A percentile compares a stretch with the other conserved stretches of the same genome.
Conservation (phyloP, 345 rosid genomes). For the Linum trigynum region DNA sequence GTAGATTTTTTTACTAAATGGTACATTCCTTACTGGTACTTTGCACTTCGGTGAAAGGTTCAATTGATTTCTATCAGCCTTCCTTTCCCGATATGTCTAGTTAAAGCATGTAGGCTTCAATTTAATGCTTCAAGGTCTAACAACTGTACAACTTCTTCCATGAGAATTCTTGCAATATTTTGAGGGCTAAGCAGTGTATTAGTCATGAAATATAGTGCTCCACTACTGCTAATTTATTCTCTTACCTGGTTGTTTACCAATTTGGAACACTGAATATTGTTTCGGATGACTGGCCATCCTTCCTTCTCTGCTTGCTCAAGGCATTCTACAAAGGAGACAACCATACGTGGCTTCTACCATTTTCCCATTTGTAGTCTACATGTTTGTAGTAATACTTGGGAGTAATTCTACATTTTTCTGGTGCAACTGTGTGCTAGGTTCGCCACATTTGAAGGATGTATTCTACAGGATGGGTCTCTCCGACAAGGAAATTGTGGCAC, state of each 20-base stretch:
- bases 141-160: neutral
- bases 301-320: too few species aligned
- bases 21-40: too few species aligned
- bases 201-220: neutral
- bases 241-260: neutral
- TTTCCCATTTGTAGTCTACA: neutral
- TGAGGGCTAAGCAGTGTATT: neutral
- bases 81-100: neutral
- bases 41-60: too few species aligned
- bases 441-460: constrained; percentile 64
- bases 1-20: too few species aligned
- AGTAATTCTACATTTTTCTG: neutral
- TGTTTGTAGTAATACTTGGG: neutral
- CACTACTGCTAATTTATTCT: neutral
- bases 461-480: constrained; percentile 85
- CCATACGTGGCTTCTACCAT: too few species aligned
- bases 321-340: too few species aligned
- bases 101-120: neutral
- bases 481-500: constrained; percentile 82
- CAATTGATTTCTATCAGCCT: too few species aligned
- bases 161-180: neutral
- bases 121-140: neutral
- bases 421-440: constrained; percentile 33
- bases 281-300: neutral
- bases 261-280: neutral